Evolutionary conservation across 129 eudicot species (phyloP).

Genomic region (Solidago caesia): DNA sequence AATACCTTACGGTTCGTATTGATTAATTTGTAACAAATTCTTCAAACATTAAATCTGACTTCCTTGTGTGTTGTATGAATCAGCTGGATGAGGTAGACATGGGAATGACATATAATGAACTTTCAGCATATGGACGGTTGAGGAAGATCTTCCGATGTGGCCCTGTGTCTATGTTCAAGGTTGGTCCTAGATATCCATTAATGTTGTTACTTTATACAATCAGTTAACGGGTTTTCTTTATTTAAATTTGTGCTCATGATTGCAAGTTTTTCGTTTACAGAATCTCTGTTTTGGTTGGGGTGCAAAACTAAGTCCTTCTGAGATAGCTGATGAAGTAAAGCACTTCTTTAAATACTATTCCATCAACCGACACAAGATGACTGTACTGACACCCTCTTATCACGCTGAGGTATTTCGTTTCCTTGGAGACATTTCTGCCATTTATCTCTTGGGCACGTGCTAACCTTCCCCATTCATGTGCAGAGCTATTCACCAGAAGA

Average conservation of each 20-base stretch:
- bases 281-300: slow-evolving; percentile 93
- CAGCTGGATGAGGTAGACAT: slow-evolving; percentile 98
- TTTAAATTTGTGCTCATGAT: too few species aligned
- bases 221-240: too few species aligned
- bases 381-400: slow-evolving; percentile 90
- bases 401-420: slow-evolving; percentile 73
- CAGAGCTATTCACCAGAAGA: slow-evolving; percentile 98
- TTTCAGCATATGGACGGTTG: slow-evolving; percentile 86
- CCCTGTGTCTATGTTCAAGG: slow-evolving; percentile 97
- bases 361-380: slow-evolving; percentile 95
- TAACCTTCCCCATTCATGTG: slow-evolving; percentile 3
- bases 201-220: neutral
- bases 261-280: slow-evolving; percentile 31
- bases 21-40: too few species aligned
- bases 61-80: slow-evolving; percentile 16
- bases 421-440: neutral
- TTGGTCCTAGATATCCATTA: slow-evolving; percentile 23
- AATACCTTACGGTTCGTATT: too few species aligned
- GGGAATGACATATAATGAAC: slow-evolving; percentile 98
- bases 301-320: slow-evolving; percentile 63
- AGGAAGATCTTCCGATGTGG: slow-evolving; percentile 93
- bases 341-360: slow-evolving; percentile 95
- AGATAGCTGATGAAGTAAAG: slow-evolving; percentile 88
- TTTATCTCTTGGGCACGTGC: too few species aligned
- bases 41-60: neutral